Evolutionary conservation across 2,329 filamentous ascomycete genomes (phyloP).

Genomic region (Aspergillus transmontanensis): DNA sequence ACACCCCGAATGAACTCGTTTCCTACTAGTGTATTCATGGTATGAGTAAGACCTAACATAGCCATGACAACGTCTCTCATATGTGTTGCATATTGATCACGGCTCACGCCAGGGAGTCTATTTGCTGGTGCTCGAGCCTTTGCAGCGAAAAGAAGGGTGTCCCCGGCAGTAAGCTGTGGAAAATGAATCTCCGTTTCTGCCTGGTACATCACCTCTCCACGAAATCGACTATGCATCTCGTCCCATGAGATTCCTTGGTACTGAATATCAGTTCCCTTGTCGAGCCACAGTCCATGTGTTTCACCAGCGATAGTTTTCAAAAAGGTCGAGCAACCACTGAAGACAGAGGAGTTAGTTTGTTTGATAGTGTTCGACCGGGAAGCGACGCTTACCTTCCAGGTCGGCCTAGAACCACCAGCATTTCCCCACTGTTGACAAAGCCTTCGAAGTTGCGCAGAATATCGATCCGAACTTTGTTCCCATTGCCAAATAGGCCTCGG

Average conservation of each 20-base stretch:
- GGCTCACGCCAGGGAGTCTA: conserved; percentile 40
- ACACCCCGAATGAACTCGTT: conserved; percentile 62
- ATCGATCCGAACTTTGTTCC: conserved; percentile 50
- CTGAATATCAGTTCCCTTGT: conserved; percentile 72
- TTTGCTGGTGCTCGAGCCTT: conserved; percentile 56
- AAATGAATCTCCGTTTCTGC: conserved; percentile 83
- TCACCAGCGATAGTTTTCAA: conserved; percentile 84
- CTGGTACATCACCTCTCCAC: conserved; percentile 85
- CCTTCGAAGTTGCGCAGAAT: conserved; percentile 68
- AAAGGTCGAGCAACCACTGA: conserved; percentile 71
- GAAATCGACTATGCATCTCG: conserved; percentile 74
- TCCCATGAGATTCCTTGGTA: conserved; percentile 69
- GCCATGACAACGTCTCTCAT: conserved; percentile 56
- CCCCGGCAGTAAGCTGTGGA: conserved; percentile 72
- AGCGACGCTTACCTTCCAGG: conserved; percentile 40
- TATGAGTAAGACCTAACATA: conserved; percentile 58
- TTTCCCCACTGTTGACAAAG: conserved; percentile 57
- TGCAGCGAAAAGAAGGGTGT: conserved; percentile 76
- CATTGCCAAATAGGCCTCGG: conserved; percentile 30
- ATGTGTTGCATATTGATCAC: conserved; percentile 50
- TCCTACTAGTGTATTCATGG: conserved; percentile 48
- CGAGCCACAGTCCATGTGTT: conserved; percentile 76
- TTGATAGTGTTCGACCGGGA: background rate
- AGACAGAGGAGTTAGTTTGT: conserved; percentile 2
- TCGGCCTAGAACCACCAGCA: conserved; percentile 57